Evolutionary conservation across 805 yeast genomes (phyloP).

Genomic region (Pichia membranifaciens): DNA sequence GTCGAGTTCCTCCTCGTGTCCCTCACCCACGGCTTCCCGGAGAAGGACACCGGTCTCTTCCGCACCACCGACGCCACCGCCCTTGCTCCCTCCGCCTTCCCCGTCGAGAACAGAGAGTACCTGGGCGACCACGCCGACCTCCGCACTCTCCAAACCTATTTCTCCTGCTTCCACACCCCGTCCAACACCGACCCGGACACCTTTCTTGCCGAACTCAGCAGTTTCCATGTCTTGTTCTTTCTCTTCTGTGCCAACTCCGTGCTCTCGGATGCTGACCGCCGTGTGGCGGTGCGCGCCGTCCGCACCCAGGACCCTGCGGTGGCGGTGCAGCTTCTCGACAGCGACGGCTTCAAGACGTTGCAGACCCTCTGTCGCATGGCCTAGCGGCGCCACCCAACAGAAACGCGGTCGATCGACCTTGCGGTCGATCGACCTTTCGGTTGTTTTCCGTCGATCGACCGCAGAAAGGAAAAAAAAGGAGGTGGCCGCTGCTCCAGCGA

Average conservation of each 20-base stretch:
- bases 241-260: constrained; percentile 22
- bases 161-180: constrained; percentile 23
- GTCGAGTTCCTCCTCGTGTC: constrained; percentile 86
- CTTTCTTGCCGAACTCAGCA: constrained; percentile 34
- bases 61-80: no score
- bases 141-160: constrained; percentile 43
- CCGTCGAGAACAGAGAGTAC: constrained; percentile 75
- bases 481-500: no score
- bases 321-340: neutral
- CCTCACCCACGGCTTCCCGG: constrained; percentile 89
- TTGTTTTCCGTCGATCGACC: no score
- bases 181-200: neutral
- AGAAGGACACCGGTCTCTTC: constrained; percentile 33
- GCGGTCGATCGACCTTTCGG: no score
- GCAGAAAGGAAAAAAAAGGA: no score
- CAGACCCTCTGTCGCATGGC: constrained; percentile 2
- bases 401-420: no score
- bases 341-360: neutral
- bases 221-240: constrained; percentile 72
- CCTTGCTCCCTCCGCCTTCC: constrained; percentile 37
- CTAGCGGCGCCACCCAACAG: no score
- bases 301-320: neutral
- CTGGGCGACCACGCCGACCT: constrained; percentile 61
- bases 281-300: constrained; percentile 1
- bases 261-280: neutral